Evolutionary conservation across 2,329 filamentous ascomycete genomes (phyloP), one percentile per base, ranked within the genome.

Genomic region (Xylaria arbuscula): DNA sequence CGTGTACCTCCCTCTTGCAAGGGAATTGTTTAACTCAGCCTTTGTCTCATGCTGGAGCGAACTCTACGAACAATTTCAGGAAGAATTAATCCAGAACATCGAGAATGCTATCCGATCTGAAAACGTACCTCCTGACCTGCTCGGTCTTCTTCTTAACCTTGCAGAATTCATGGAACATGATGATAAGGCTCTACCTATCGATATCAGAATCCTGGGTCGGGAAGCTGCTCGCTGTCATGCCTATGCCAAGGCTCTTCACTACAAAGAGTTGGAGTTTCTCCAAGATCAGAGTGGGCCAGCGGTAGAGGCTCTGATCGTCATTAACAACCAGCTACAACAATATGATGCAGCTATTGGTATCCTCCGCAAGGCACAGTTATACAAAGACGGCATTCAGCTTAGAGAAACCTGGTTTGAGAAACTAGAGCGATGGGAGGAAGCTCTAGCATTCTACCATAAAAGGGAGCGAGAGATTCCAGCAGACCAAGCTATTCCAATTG

Each of bases 121-220:
- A 61, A 95, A 98, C 74, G 97, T 99, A 13, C 95, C 96, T 0
- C 96, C 97, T 0, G 97, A 99, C 79, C 91, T 99, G 72, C 85
- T 99, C 9, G 95, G 97, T 69, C 91, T 98, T 58, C 85, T 99
- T 34, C 88, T 99, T 57, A 99, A 99, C 76, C 86, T 99, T 59
- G 96, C 96, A 24, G 96, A 99, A 78, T 99, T 99, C 80, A 99
- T 99, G 96, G 96, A 99, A 78, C 96, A 99, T 77, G 97, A 99
- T 75, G 96, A 99, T 79, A 99, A 99, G 80, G 95, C 97, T 15
- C 84, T 99, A 61, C 96, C 96, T 1, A 99, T 99, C 70, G 97
- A 99, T 77, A 98, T 99, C 72, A 87, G 96, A 57, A 94, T 96
- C 10, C 87, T 99, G 11, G 97, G 97, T 38, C 92, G 95, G 77